These are phyloP conservation scores for Ogataea henricii DNA, from an alignment of 805 yeast species.

Conservation along the genomic window DNA sequence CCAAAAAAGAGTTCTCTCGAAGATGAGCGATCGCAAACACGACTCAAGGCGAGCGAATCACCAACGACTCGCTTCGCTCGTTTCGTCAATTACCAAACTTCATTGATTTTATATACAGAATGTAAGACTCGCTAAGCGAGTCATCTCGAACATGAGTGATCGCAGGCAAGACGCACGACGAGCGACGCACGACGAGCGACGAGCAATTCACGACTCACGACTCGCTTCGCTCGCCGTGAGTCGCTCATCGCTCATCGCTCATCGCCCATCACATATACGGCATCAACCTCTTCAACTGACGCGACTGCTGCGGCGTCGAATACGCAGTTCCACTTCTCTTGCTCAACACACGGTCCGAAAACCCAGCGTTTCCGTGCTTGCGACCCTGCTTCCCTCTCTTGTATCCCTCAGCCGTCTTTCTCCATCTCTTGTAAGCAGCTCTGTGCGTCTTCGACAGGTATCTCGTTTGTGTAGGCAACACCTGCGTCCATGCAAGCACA, in stretches of 20 bases:
- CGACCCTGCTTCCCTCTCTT: conserved; percentile 79
- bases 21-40: no score
- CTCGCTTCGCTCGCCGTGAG: not conserved
- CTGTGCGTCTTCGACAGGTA: conserved; percentile 72
- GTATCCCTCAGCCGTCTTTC: conserved; percentile 68
- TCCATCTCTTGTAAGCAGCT: conserved; percentile 86
- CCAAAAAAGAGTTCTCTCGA: no score
- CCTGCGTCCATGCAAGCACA: conserved; percentile 5
- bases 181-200: no score
- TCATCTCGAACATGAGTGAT: no score
- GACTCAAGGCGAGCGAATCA: no score
- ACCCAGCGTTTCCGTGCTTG: conserved; percentile 91
- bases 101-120: no score
- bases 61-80: no score
- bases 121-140: no score
- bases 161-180: no score
- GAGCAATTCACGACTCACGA: not conserved
- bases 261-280: conserved; percentile 38
- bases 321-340: conserved; percentile 59
- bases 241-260: not conserved
- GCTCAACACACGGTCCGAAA: conserved; percentile 63
- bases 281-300: conserved; percentile 57
- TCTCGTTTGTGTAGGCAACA: conserved; percentile 23
- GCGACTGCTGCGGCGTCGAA: conserved; percentile 57
- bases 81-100: no score